Evolutionary conservation across 352 stramenopile species (phyloP).

Genomic region (Proteromonas lacertae): DNA sequence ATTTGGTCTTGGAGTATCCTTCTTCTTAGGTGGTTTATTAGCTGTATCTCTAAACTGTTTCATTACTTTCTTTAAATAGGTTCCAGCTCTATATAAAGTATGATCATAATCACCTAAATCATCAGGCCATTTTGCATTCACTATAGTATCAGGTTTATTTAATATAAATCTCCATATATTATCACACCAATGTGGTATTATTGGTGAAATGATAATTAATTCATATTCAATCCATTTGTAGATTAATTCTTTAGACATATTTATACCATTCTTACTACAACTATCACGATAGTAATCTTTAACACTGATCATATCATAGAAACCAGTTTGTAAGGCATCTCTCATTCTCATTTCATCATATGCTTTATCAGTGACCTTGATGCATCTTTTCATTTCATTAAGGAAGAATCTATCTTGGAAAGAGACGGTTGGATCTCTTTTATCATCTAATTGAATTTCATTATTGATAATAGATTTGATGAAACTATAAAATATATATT

Average conservation of each 20-base stretch:
- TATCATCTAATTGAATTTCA: conserved; percentile 30
- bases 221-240: conserved; percentile 60
- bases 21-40: too few species aligned
- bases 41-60: too few species aligned
- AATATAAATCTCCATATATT: conserved; percentile 28
- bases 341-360: conserved; percentile 46
- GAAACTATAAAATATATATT: conserved; percentile 2
- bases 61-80: neutral
- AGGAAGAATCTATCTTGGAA: conserved; percentile 72
- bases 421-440: conserved; percentile 2
- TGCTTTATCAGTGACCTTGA: conserved; percentile 30
- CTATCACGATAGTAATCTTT: conserved; percentile 82
- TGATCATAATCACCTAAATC: conserved; percentile 4
- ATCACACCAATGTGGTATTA: conserved; percentile 71
- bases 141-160: conserved; percentile 6
- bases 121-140: neutral
- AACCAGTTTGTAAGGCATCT: conserved; percentile 81
- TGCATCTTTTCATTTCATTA: conserved; percentile 81
- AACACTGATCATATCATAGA: conserved; percentile 90
- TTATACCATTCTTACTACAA: conserved; percentile 12
- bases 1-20: too few species aligned
- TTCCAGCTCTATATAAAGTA: neutral
- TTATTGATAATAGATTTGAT: conserved; percentile 20
- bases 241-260: conserved; percentile 63
- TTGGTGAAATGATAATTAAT: conserved; percentile 62